Percentiles rank a stretch among this genome's conserved stretches.
phyloP scores from a whole-genome alignment of 2,329 filamentous ascomycete genomes.

The Botrytis fabae region DNA sequence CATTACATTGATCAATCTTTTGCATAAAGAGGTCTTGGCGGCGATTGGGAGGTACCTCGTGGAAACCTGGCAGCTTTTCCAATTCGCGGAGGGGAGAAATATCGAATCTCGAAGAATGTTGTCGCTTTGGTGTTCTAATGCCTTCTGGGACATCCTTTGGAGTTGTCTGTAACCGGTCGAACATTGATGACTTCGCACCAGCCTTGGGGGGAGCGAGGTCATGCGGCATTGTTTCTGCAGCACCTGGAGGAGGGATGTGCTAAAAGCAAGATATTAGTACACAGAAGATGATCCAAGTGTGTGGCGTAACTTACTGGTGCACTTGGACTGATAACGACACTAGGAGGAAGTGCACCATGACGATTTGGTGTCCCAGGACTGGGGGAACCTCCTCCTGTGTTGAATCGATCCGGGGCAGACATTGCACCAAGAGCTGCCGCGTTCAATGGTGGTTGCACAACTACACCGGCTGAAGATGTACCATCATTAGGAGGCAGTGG shows the following conservation, averaged over 20 bases:
- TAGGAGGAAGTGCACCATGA: slow-evolving; percentile 70
- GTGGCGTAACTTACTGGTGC: slow-evolving; percentile 68
- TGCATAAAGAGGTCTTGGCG: slow-evolving; percentile 98
- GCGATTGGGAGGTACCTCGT: slow-evolving; percentile 92
- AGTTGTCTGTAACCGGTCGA: slow-evolving; percentile 85
- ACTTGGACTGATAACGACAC: slow-evolving; percentile 92
- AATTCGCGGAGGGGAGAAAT: slow-evolving; percentile 95
- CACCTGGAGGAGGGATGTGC: slow-evolving; percentile 90
- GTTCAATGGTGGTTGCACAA: slow-evolving; percentile 39
- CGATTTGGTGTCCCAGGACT: slow-evolving; percentile 61
- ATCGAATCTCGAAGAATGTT: slow-evolving; percentile 96
- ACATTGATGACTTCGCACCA: slow-evolving; percentile 83
- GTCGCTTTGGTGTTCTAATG: slow-evolving; percentile 89
- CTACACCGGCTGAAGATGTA: slow-evolving; percentile 28
- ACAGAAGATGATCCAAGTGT: neutral
- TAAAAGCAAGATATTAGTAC: slow-evolving; percentile 41
- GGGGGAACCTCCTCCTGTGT: slow-evolving; percentile 42
- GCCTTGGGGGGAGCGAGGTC: slow-evolving; percentile 93
- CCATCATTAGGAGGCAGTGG: slow-evolving; percentile 62
- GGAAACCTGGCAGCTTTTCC: slow-evolving; percentile 95
- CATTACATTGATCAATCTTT: slow-evolving; percentile 99
- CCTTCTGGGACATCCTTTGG: slow-evolving; percentile 97
- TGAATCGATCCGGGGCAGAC: slow-evolving; percentile 47
- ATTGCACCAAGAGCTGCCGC: slow-evolving; percentile 34
- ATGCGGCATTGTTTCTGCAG: slow-evolving; percentile 96